Evolutionary conservation across 495 filamentous ascomycete species (phyloP), one percentile per base, ranked within the genome.

Genomic region (Penicillium alfredii): DNA sequence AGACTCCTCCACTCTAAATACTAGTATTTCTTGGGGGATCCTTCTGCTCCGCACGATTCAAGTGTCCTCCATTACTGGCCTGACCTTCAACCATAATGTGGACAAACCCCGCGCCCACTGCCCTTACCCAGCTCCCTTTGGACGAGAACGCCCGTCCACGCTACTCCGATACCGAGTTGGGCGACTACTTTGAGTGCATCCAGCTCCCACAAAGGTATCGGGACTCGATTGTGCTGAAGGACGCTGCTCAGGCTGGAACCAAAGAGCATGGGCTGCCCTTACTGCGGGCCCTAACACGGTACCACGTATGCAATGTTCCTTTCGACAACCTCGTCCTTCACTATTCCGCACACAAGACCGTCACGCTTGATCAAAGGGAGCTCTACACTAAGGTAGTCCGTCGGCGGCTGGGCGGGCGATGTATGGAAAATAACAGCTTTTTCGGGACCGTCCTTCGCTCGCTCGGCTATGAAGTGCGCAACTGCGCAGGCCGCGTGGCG

Each of bases 351-450:
- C 52, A 65, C 22, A 71, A 70, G 24, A 49, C 50, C 8, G 57
- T 82, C 17, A 66, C 66, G 0, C 56, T 84, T 0, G 64, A 77
- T 33, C 70, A 71, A 8, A 54, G 75, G 29, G 58, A 71, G 23
- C 47, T 84, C 4, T 86, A 71, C 47, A 30, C 63, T 4, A 86
- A 85, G 61, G 73, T 86, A 14, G 72, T 84, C 10, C 44, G 47
- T 17, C 57, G 61, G 28, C 66, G 68, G 14, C 17, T 30, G 20
- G 83, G 83, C 7, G 82, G 83, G 0, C 82, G 82, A 44, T 86
- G 82, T 56, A 81, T 86, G 77, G 83, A 87, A 44, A 71, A 72
- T 44, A 86, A 76, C 47, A 54, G 54, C 20, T 64, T 84, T 22
- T 82, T 85, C 14, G 72, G 67, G 20, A 66, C 63, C 4, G 63